Base-by-base conservation (phyloP, 768 basidiomycete species). In the Tulasnella sp. region DNA sequence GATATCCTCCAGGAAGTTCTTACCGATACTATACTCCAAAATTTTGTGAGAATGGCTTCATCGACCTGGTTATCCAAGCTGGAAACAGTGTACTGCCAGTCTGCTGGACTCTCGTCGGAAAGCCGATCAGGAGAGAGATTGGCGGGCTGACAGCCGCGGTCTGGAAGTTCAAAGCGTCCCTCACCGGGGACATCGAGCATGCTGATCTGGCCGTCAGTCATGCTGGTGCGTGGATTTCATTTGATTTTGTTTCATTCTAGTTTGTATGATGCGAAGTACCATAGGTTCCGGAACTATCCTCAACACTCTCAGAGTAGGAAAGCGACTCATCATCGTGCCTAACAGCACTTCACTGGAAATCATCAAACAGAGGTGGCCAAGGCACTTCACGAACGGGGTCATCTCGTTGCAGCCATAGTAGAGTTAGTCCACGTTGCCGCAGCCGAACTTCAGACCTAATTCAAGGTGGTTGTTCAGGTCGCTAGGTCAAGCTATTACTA, bases 261-360 rank as follows among this genome's bases (percentile, higher is more conserved):
- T 1, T 67, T 67, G 61, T 35, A 18, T 35, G 61, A 15, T 0
- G 16, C 29, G 61, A 67, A 26, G 26, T 67, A 32, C 57, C 51
- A 73, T 79, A 98, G 97, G 97, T 74, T 92, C 97, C 29, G 97
- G 97, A 15, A 98, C 97, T 5, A 96, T 99, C 81, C 87, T 99
- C 40, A 93, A 97, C 69, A 94, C 91, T 13, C 86, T 98, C 71
- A 87, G 95, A 40, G 85, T 89, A 73, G 87, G 87, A 70, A 95
- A 92, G 82, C 88, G 89, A 10, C 86, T 99, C 80, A 91, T 99
- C 80, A 92, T 93, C 5, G 91, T 98, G 3, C 96, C 96, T 16
- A 99, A 99, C 83, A 86, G 90, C 61, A 92, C 93, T 0, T 85
- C 99, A 40, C 88, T 96, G 83, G 92, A 98, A 93, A 98, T 83